These are phyloP conservation scores for Claviceps sp. DNA, from an alignment of 2,329 filamentous ascomycete species.

Conservation along the genomic window DNA sequence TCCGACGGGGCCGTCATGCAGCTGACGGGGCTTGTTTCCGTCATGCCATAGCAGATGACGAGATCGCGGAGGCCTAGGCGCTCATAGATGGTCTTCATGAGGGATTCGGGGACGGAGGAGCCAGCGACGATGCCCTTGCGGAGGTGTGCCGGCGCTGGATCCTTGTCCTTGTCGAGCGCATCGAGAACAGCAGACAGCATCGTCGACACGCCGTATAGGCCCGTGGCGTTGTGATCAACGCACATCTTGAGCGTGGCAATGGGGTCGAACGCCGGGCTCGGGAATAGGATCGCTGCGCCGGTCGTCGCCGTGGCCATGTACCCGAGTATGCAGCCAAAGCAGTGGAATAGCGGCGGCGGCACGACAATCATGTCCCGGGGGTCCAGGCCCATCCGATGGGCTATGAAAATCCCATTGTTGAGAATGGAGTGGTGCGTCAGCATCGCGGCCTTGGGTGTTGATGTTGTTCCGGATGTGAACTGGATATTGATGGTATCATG, in stretches of 20 bases:
- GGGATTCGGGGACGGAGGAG: constrained; percentile 64
- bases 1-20: constrained; percentile 74
- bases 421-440: constrained; percentile 75
- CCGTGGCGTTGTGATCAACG: constrained; percentile 40
- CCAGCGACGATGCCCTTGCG: constrained; percentile 89
- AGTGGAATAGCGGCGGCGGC: constrained; percentile 76
- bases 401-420: constrained; percentile 83
- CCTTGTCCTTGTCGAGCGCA: constrained; percentile 37
- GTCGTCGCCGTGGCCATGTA: constrained; percentile 86
- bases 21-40: constrained; percentile 68
- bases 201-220: constrained; percentile 79
- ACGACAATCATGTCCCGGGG: constrained; percentile 66
- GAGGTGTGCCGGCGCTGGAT: constrained; percentile 26
- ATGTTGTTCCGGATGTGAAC: constrained; percentile 93
- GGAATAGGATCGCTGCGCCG: constrained; percentile 71
- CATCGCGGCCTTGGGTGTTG: constrained; percentile 80
- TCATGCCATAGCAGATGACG: constrained; percentile 96
- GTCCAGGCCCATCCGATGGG: constrained; percentile 68
- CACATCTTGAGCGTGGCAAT: constrained; percentile 50
- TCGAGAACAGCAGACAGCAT: constrained; percentile 90
- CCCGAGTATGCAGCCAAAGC: constrained; percentile 85
- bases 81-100: constrained; percentile 66
- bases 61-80: constrained; percentile 66
- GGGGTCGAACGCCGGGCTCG: constrained; percentile 77
- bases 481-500: constrained; percentile 84